Conservation (phyloP, 208 protist species). For the Leishmania braziliensis region DNA sequence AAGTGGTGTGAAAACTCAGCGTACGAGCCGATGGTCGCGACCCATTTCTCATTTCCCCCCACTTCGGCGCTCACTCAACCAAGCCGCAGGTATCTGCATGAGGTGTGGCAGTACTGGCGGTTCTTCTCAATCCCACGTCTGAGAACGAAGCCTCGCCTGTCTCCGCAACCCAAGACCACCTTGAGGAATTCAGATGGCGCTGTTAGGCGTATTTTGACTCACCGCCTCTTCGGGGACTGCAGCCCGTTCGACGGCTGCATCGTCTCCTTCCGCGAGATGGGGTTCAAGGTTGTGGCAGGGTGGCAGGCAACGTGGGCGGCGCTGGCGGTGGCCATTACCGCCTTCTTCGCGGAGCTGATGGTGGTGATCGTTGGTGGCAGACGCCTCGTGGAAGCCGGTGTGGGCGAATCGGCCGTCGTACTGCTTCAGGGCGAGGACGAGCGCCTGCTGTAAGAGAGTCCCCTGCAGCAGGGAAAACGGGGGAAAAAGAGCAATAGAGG, state of each 20-base stretch:
- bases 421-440: constrained; percentile 5
- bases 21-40: not conserved
- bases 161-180: not conserved
- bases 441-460: not conserved
- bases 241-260: constrained; percentile 39
- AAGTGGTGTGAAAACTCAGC: constrained; percentile 15
- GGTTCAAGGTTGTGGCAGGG: constrained; percentile 25
- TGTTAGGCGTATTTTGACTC: not conserved
- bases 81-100: not conserved
- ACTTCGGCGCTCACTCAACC: no score
- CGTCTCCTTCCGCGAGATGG: constrained; percentile 34
- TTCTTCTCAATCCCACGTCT: not conserved
- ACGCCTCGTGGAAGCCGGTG: constrained; percentile 13
- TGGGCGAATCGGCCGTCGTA: not conserved
- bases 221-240: constrained; percentile 11
- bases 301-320: constrained; percentile 5
- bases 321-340: not conserved
- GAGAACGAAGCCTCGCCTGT: not conserved
- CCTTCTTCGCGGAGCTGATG: constrained; percentile 12
- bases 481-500: not conserved
- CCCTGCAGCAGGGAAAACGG: not conserved
- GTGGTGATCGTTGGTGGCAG: constrained; percentile 12
- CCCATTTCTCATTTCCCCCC: not conserved
- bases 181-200: no score
- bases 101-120: not conserved